Base-by-base conservation (phyloP, 306 rosid species). In the Dryas octopetala region DNA sequence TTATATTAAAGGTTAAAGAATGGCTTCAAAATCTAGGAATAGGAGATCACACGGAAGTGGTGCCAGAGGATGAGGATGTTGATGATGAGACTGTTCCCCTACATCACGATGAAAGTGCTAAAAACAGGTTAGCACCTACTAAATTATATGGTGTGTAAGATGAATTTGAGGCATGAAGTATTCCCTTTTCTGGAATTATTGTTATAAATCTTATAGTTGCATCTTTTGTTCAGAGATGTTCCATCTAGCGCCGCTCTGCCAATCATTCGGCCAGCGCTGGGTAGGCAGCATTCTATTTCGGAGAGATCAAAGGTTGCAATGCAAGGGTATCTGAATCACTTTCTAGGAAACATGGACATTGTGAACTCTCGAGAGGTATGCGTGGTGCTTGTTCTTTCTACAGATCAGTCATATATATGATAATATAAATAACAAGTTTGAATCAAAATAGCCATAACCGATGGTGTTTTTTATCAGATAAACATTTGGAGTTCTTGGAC, bases 11-110 rank as follows among this genome's bases (percentile, higher is more conserved):
- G 99, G 99, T 96, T 90, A 96, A 92, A 96, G 99, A 96, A 89
- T 96, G 99, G 99, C 99, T 96, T 90, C 97, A 90, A 89, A 96
- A 92, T 92, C 99, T 96, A 96, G 99, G 99, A 96, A 92, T 96
- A 61, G 99, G 93, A 81, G 99, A 96, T 66, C 84, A 90, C 70
- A 69, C 83, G 12, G 68, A 88, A 13, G 84, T 90, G 76, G 90
- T 67, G 75, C 99, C 87, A 53, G 98, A 90, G 23, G 97, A 96
- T 23, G 99, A 96, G 77, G 93, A 78, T 46, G 81, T 80, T 11
- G 96, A 92, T 23, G 98, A 96, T 44, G 99, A 90, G 75, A 51
- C 89, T 41, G 85, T 84, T 71, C 88, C 87, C 54, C 26, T 92
- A 51, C 93, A 89, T 69, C 83, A 78, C 12, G 98, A 91, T 28